Evolutionary conservation across 495 filamentous ascomycete species (phyloP).

Genomic region (Penicillium diatomitis): DNA sequence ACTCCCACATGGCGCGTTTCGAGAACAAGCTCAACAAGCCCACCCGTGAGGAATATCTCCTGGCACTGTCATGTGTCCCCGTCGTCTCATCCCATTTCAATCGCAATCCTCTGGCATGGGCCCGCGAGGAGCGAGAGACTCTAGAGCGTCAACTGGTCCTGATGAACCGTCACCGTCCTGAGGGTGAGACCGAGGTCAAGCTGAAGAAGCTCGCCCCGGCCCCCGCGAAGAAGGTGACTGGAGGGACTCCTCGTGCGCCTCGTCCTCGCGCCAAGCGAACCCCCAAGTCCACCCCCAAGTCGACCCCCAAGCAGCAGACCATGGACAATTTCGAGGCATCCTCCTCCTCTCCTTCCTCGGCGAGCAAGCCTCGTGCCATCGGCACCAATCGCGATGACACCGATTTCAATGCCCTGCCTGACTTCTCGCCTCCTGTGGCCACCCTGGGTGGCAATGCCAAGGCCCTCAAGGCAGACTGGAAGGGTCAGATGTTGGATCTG

Average conservation of each 20-base stretch:
- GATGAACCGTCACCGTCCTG: conserved; percentile 33
- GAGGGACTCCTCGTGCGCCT: conserved; percentile 22
- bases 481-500: conserved; percentile 71
- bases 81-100: conserved; percentile 51
- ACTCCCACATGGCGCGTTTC: conserved; percentile 48
- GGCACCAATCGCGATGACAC: conserved; percentile 71
- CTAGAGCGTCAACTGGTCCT: conserved; percentile 41
- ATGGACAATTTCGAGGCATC: conserved; percentile 36
- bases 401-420: conserved; percentile 68
- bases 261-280: conserved; percentile 37
- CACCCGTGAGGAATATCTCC: conserved; percentile 57
- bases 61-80: conserved; percentile 58
- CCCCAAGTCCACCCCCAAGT: conserved; percentile 36
- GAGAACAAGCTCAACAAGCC: conserved; percentile 53
- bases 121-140: conserved; percentile 52
- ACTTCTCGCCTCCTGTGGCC: conserved; percentile 66
- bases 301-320: conserved; percentile 38
- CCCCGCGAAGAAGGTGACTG: conserved; percentile 22
- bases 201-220: conserved; percentile 44
- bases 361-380: conserved; percentile 33
- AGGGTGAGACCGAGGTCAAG: conserved; percentile 18
- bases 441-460: conserved; percentile 58
- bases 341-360: conserved; percentile 26
- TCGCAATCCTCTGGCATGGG: conserved; percentile 50
- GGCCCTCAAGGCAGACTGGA: conserved; percentile 78